A percentile compares a stretch with the other conserved stretches of the same genome.
phyloP scores from a whole-genome alignment of 2,329 filamentous ascomycete species.

The Albifimbria verrucaria region DNA sequence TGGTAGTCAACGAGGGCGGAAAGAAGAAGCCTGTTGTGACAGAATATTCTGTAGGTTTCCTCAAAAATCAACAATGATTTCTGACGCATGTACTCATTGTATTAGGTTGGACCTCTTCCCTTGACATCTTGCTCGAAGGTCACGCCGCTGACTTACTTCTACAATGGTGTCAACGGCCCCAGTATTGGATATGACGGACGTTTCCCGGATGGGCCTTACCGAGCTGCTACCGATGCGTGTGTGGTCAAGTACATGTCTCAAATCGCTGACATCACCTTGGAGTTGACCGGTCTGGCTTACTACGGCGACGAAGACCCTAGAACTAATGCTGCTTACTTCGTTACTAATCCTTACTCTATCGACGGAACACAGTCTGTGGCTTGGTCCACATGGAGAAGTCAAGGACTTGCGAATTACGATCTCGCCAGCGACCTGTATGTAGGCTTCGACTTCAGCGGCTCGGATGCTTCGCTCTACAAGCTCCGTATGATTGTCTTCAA shows the following conservation, averaged over 20 bases:
- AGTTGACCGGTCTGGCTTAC: constrained; percentile 9
- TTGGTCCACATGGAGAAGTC: constrained; percentile 13
- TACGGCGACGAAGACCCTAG: constrained; percentile 8
- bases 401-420: constrained; percentile 11
- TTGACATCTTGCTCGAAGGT: constrained; percentile 9
- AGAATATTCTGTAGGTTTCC: constrained; percentile 11
- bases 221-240: constrained; percentile 7
- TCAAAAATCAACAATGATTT: not conserved
- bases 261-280: constrained; percentile 11
- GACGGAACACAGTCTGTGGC: constrained; percentile 11
- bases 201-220: constrained; percentile 9
- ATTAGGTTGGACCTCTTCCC: constrained; percentile 13
- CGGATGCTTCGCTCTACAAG: constrained; percentile 11
- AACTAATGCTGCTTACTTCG: constrained; percentile 11
- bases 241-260: constrained; percentile 12
- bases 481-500: constrained; percentile 14
- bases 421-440: constrained; percentile 13
- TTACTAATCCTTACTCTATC: constrained; percentile 12
- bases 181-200: constrained; percentile 11
- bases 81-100: not conserved
- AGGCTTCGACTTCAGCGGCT: constrained; percentile 13
- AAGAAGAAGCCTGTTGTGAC: constrained; percentile 8
- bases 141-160: constrained; percentile 11
- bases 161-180: constrained; percentile 13
- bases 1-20: constrained; percentile 13